A percentile compares a stretch with the other conserved stretches of the same genome.
phyloP scores from a whole-genome alignment of 352 stramenopile genomes.

The Pythium pyrilobum region DNA sequence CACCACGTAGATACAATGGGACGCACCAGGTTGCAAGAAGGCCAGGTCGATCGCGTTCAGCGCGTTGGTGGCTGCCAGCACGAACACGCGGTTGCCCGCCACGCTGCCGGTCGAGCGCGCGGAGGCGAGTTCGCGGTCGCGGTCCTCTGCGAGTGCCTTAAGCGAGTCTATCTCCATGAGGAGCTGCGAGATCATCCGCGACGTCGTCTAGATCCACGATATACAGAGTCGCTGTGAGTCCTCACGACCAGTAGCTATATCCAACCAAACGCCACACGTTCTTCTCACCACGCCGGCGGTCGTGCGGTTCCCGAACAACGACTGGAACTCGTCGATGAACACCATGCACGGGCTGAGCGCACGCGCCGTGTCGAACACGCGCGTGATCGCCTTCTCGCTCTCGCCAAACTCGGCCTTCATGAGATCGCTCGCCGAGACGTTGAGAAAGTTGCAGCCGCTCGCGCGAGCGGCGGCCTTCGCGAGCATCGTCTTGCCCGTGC shows the following conservation, averaged over 20 bases:
- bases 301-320: conserved; percentile 73
- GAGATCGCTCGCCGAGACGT: conserved; percentile 66
- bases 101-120: background rate
- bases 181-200: conserved; percentile 82
- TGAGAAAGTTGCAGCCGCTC: conserved; percentile 83
- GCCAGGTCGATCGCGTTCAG: conserved; percentile 73
- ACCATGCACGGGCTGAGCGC: conserved; percentile 78
- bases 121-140: background rate
- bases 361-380: conserved; percentile 63
- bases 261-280: background rate
- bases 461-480: conserved; percentile 73
- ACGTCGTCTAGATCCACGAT: conserved; percentile 63
- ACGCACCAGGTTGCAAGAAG: conserved; percentile 71
- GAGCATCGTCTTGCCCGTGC: conserved; percentile 85
- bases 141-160: conserved; percentile 45
- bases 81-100: conserved; percentile 53
- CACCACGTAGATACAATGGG: background rate
- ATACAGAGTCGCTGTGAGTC: no score
- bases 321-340: conserved; percentile 88
- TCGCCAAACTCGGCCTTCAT: conserved; percentile 82
- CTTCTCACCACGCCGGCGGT: conserved; percentile 47
- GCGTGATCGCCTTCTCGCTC: conserved; percentile 75
- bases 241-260: background rate
- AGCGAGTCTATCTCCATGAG: conserved; percentile 78
- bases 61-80: conserved; percentile 74